These are phyloP conservation scores for Xylaria bambusicola DNA, from an alignment of 495 filamentous ascomycete species.

Conservation along the genomic window DNA sequence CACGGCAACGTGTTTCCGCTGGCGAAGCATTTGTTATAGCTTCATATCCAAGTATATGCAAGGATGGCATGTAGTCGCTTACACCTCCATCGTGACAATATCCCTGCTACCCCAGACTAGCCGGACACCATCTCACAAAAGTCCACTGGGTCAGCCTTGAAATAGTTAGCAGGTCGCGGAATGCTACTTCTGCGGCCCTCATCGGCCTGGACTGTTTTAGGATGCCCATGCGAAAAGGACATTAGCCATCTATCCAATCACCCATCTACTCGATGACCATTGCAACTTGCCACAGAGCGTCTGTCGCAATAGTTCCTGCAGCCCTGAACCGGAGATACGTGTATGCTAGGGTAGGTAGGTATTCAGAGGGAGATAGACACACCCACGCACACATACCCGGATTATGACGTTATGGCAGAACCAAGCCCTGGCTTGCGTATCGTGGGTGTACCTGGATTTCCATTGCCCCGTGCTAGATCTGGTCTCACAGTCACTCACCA, in stretches of 20 bases:
- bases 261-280: background rate
- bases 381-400: too few species aligned
- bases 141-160: slow-evolving; percentile 11
- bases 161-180: background rate
- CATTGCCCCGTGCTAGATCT: background rate
- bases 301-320: slow-evolving; percentile 8
- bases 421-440: background rate
- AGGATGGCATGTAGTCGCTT: background rate
- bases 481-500: background rate
- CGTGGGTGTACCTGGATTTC: too few species aligned
- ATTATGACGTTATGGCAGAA: background rate
- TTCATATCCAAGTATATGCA: background rate
- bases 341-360: background rate
- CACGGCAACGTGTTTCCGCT: background rate
- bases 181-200: slow-evolving; percentile 1
- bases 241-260: slow-evolving; percentile 6
- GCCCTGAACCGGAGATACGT: background rate
- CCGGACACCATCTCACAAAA: slow-evolving; percentile 7
- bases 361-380: background rate
- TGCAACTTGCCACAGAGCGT: background rate
- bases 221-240: background rate
- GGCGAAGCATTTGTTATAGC: background rate
- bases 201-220: background rate
- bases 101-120: slow-evolving; percentile 25
- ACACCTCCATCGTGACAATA: background rate